Evolutionary conservation across 352 stramenopile species (phyloP), one percentile per base, ranked within the genome.

Genomic region (Pseudoperonospora humuli): DNA sequence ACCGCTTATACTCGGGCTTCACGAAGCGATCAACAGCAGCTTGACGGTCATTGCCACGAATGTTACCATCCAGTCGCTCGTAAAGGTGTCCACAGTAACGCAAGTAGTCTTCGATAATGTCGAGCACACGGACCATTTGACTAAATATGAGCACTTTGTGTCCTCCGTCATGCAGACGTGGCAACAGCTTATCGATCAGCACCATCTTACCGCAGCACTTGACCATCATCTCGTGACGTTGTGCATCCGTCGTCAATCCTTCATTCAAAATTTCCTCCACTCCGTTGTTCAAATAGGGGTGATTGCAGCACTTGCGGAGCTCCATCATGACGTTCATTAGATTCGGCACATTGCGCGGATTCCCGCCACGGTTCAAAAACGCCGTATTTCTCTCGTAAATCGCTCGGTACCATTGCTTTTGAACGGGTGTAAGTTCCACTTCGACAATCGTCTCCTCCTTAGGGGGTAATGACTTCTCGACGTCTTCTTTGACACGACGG

Each of bases 61-160:
- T 98, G 44, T 95, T 97, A 21, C 80, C 97, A 65, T 99, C 97
- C 48, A 99, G 92, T 10, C 97, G 81, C 57, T 99, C 96, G 73
- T 93, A 97, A 17, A 93, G 65, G 59, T 98, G 94, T 2, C 83
- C 77, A 21, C 92, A 78, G 36, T 83, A 84, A 20, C 84, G 67
- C 20, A 99, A 64, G 67, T 99, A 99, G 56, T 99, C 97, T 57
- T 99, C 95, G 15, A 99, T 93, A 24, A 99, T 97, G 63, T 99
- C 95, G 36, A 99, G 70, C 62, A 99, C 98, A 26, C 96, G 96
- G 34, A 97, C 96, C 81, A 97, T 95, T 70, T 99, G 97, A 39
- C 87, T 98, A 63, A 99, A 99, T 15, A 99, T 92, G 10, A 99
- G 76, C 20, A 99, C 92, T 26, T 97, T 94, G 62, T 99, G 96